Base-by-base conservation (phyloP, 441 rosid species). In the Eruca vesicaria region DNA sequence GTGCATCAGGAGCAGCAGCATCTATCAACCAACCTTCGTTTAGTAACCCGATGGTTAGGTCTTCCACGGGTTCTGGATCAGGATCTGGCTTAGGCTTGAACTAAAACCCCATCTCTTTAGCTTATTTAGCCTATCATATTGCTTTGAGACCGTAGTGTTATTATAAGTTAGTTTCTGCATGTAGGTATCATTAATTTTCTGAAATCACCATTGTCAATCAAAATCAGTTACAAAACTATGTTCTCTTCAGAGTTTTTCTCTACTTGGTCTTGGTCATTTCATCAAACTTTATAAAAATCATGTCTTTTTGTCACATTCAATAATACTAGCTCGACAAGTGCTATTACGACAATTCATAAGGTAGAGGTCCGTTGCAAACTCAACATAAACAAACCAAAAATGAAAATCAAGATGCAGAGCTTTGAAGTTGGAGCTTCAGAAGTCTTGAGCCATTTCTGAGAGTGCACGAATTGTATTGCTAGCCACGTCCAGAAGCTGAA, bases 401-500 rank as follows among this genome's bases (percentile, higher is more conserved):
- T 23, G 1, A 31, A 28, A 35, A 61, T 14, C 23, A 36, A 62
- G 69, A 62, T n/a, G 63, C 69, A 76, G 69, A 58, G 67, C 9
- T 74, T 20, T 29, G 43, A 20, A 41, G 52, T 45, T 45, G 52
- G 52, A 15, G 61, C 19, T 71, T 61, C n/a, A 77, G 9, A 77
- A 68, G 71, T 78, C 93, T 75, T 89, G 82, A 9, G 97, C 87
- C 96, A 92, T 89, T 79, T 88, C 84, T 70, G 88, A 81, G 70
- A 89, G 85, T 14, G 93, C 87, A 63, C 87, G 82, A 81, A 88
- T 86, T 14, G 87, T 81, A 74, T 75, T 83, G 87, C 98, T 90
- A 77, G 92, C 81, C 76, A 87, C 90, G 55, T 90, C 92, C 76
- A 92, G 86, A 73, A 93, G 87, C 88, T 93, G 98, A 87, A 96